Conservation (phyloP, 2,329 filamentous ascomycete species). For the Cladosporium austrohemisphaericum region DNA sequence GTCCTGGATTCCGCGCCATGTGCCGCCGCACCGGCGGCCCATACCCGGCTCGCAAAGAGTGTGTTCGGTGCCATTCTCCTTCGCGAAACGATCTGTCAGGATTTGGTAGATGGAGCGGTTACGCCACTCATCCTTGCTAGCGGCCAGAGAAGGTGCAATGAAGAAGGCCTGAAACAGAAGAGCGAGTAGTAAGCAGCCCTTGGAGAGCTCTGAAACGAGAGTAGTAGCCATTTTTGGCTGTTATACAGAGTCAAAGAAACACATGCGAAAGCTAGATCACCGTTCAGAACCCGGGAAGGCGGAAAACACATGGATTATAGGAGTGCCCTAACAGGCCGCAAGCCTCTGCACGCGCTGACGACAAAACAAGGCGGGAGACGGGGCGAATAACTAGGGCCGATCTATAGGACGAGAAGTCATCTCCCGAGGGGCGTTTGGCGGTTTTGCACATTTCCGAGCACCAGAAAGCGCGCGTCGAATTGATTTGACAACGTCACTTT, state of each 20-base stretch:
- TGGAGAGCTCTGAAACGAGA: conserved; percentile 5
- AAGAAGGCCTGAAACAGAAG: conserved; percentile 8
- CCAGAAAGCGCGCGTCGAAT: conserved; percentile 5
- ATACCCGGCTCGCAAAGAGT: conserved; percentile 26
- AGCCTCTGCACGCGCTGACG: conserved; percentile 3
- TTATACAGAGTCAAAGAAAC: not conserved
- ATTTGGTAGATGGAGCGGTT: conserved; percentile 38
- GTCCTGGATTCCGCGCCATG: conserved; percentile 41
- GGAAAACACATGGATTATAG: conserved; percentile 8
- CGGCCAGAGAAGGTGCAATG: conserved; percentile 17
- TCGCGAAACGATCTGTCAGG: conserved; percentile 38
- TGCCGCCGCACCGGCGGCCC: conserved; percentile 36
- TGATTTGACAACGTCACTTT: conserved; percentile 8
- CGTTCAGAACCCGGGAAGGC: not conserved
- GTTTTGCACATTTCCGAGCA: not conserved
- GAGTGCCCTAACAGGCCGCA: no score
- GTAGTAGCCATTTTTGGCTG: conserved; percentile 10
- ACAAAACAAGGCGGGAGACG: conserved; percentile 9
- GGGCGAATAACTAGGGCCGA: conserved; percentile 11
- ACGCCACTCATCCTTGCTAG: conserved; percentile 37
- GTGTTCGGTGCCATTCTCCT: conserved; percentile 24
- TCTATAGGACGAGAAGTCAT: conserved; percentile 9
- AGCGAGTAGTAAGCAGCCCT: not conserved
- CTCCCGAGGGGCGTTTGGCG: conserved; percentile 10
- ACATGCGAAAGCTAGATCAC: conserved; percentile 3